Base-by-base conservation (phyloP, 2,329 filamentous ascomycete species). In the Botrytis pseudocinerea region DNA sequence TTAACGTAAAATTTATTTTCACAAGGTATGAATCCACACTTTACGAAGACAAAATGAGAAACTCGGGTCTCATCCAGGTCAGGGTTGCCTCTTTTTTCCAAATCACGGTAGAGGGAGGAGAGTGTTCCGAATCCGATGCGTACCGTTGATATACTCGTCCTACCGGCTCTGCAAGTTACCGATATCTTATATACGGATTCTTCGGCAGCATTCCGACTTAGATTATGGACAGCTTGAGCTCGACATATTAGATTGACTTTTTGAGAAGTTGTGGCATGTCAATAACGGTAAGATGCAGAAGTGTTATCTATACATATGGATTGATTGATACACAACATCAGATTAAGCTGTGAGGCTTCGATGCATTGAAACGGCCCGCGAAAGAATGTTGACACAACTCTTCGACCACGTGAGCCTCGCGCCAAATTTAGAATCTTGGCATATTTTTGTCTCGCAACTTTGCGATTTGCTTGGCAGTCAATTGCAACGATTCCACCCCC, bases 301-400 rank as follows among this genome's bases (percentile, higher is more conserved):
- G n/a, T 18, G 10, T 57, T 69, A 69, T 57, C 65, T 6, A 57
- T 42, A 16, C 38, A 44, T 32, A 32, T 68, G 20, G 12, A 32
- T 68, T n/a, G 18, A 68, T 28, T 32, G n/a, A 68, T 68, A 57
- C 65, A 68, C 35, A 57, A 57, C 35, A 57, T 54, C 64, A 38
- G 22, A 38, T 20, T n/a, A 10, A 25, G 10, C 28, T 20, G 44
- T 51, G 32, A 66, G 12, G 32, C 48, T 16, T 35, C 18, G 35
- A 54, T 68, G 48, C 65, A 68, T 32, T 22, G 35, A 68, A 40
- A 40, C 48, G 48, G 48, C 35, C 65, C 65, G 48, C 14, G 2
- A 68, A 57, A 57, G 20, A 42, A 25, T 35, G 61, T 44, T 35
- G 62, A 12, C 4, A 32, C 42, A 20, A 6, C 48, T 10, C 18